Base-by-base conservation (phyloP, 1,284 basidiomycete species). In the Phylloboletellus chloephorus region DNA sequence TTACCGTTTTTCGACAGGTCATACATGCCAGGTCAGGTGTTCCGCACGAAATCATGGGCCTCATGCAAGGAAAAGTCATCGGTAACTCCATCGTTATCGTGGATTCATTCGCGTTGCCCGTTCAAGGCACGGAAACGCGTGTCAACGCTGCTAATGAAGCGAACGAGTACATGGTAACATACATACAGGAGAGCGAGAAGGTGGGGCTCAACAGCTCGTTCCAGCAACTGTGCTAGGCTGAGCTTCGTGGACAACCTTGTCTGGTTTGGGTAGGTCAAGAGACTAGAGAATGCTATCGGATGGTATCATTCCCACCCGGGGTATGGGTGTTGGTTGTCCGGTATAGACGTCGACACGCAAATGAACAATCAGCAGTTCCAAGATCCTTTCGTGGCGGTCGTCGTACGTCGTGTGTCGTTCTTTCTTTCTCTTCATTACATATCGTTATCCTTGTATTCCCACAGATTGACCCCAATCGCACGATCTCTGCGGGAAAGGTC, bases 221-320 rank as follows among this genome's bases (percentile, higher is more conserved):
- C 29, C 16, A 15, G 15, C 7, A 13, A 12, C n/a, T 1, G n/a
- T 13, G 5, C 10, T 13, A 20, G 17, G 20, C 24, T 41, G 13
- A 53, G 21, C 7, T 2, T n/a, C 7, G 5, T 17, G 12, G 15
- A 26, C 7, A 3, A 3, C 13, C 17, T 21, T 12, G 15, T 13
- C n/a, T 28, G 4, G 5, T 8, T 30, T 15, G 31, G 3, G 8
- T 51, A 92, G 85, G 87, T 86, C 10, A 83, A 81, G 10, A 76
- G 92, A 47, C 64, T 82, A 13, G 95, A 98, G 61, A 82, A 96
- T 55, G 82, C 86, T 4, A 85, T 97, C 44, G 95, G 95, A n/a
- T 98, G 95, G 95, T 98, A 98, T 62, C 95, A 98, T 62, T 96
- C 92, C 32, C 93, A 97, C 67, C 93, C 94, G 3, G 93, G 93